Evolutionary conservation across 805 yeast species (phyloP).

Genomic region (Sugiyamaella mastotermitis): DNA sequence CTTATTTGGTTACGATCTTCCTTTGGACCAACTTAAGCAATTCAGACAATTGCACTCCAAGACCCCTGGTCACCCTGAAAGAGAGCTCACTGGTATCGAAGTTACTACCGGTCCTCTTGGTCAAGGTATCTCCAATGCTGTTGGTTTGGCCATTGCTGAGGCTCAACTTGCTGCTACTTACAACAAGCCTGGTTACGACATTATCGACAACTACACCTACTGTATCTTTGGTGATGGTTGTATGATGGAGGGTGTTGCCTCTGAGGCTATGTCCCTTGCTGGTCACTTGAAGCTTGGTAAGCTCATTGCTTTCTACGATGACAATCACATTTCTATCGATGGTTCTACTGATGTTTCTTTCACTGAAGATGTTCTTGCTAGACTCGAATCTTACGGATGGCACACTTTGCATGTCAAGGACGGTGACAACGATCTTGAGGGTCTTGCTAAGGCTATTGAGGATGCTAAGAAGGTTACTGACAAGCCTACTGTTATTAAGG

Average conservation of each 20-base stretch:
- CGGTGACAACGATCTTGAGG: constrained; percentile 74
- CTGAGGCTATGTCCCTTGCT: constrained; percentile 91
- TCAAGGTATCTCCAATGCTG: constrained; percentile 95
- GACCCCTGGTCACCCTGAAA: constrained; percentile 98
- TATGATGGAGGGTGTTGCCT: constrained; percentile 94
- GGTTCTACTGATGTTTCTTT: constrained; percentile 86
- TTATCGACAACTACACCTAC: constrained; percentile 74
- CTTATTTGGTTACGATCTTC: constrained; percentile 73
- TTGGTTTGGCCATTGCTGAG: constrained; percentile 95
- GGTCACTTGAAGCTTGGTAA: constrained; percentile 93
- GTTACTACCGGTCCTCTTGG: constrained; percentile 99
- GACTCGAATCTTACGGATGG: constrained; percentile 95
- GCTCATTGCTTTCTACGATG: constrained; percentile 93
- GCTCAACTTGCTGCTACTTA: constrained; percentile 85
- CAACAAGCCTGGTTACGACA: constrained; percentile 75
- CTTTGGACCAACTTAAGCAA: constrained; percentile 78
- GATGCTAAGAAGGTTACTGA: constrained; percentile 70
- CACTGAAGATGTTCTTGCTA: constrained; percentile 82
- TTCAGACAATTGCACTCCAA: constrained; percentile 88
- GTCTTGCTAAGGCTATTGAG: constrained; percentile 66
- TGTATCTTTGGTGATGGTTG: constrained; percentile 94
- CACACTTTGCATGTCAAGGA: constrained; percentile 68
- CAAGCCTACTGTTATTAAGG: constrained; percentile 87
- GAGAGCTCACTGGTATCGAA: constrained; percentile 85
- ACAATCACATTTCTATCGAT: constrained; percentile 94